Conservation (phyloP, 345 rosid genomes). For the Geranium rotundifolium region DNA sequence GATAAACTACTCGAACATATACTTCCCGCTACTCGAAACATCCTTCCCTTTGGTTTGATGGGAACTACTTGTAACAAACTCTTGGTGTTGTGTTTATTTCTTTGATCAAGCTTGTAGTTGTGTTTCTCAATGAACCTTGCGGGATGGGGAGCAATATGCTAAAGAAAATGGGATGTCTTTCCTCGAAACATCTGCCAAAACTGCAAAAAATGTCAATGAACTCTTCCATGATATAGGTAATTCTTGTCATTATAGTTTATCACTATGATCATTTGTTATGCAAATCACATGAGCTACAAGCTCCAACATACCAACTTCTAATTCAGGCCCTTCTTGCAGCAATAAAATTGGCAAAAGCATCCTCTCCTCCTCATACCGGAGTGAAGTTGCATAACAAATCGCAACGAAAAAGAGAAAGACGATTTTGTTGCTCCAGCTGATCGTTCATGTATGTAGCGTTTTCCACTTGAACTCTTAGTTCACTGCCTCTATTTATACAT, state of each 20-base stretch:
- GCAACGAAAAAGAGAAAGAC: slow-evolving; percentile 34
- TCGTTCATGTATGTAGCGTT: neutral
- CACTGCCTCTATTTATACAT: no score
- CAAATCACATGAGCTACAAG: no score
- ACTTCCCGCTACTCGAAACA: no score
- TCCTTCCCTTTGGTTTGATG: no score
- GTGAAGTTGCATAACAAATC: slow-evolving; percentile 44
- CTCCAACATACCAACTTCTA: no score
- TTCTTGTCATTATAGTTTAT: neutral
- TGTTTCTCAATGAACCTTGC: slow-evolving; percentile 8
- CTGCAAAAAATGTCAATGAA: slow-evolving; percentile 62
- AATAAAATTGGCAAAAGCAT: slow-evolving; percentile 48
- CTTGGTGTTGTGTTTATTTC: no score
- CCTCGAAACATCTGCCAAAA: slow-evolving; percentile 64
- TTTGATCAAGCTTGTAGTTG: no score
- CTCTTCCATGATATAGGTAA: slow-evolving; percentile 70
- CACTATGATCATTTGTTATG: no score
- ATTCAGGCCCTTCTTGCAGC: slow-evolving; percentile 23
- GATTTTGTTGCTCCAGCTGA: slow-evolving; percentile 48
- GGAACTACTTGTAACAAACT: no score
- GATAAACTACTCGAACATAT: no score
- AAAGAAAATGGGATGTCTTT: slow-evolving; percentile 50
- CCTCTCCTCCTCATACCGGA: slow-evolving; percentile 45
- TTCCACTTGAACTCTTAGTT: neutral
- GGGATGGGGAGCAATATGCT: slow-evolving; percentile 64